phyloP scores from a whole-genome alignment of 1,139 yeast species.

The Blastobotrys proliferans region DNA sequence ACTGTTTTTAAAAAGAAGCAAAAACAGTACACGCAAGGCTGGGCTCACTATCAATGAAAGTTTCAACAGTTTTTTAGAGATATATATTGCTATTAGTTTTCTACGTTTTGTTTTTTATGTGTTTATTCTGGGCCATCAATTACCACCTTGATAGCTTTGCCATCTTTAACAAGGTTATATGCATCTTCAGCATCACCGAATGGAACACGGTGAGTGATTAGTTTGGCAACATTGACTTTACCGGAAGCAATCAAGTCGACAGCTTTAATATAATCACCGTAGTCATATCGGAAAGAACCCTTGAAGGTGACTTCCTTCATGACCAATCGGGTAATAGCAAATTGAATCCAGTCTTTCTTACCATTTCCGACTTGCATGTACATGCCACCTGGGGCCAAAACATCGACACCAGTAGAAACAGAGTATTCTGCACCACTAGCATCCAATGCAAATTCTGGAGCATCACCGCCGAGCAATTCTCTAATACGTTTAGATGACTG shows the following conservation, averaged over 20 bases:
- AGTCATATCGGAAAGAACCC: slow-evolving; percentile 77
- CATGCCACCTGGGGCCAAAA: slow-evolving; percentile 57
- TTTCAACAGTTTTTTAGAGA: slow-evolving; percentile 1
- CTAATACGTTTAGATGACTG: slow-evolving; percentile 38
- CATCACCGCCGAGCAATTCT: slow-evolving; percentile 31
- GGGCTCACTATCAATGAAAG: too few species aligned
- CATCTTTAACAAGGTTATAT: slow-evolving; percentile 57
- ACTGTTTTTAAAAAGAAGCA: too few species aligned
- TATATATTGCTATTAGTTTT: not conserved
- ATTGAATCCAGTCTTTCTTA: slow-evolving; percentile 48
- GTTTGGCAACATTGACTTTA: slow-evolving; percentile 55
- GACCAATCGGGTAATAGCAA: slow-evolving; percentile 70
- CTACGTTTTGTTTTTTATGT: not conserved
- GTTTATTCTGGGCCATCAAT: slow-evolving; percentile 44
- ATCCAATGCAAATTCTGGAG: slow-evolving; percentile 62
- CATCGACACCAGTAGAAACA: slow-evolving; percentile 56
- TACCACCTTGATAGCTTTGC: slow-evolving; percentile 56
- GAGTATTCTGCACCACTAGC: slow-evolving; percentile 68
- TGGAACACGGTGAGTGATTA: slow-evolving; percentile 72
- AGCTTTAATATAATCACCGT: slow-evolving; percentile 74
- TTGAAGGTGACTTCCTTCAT: slow-evolving; percentile 64
- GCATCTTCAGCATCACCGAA: slow-evolving; percentile 78
- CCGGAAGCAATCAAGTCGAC: slow-evolving; percentile 62
- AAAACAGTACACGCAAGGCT: too few species aligned
- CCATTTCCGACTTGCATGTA: slow-evolving; percentile 78